Percentiles rank a stretch among this genome's conserved stretches.
These are phyloP conservation scores for Acacia pycnantha DNA, from an alignment of 331 rosid genomes.

Conservation along the genomic window DNA sequence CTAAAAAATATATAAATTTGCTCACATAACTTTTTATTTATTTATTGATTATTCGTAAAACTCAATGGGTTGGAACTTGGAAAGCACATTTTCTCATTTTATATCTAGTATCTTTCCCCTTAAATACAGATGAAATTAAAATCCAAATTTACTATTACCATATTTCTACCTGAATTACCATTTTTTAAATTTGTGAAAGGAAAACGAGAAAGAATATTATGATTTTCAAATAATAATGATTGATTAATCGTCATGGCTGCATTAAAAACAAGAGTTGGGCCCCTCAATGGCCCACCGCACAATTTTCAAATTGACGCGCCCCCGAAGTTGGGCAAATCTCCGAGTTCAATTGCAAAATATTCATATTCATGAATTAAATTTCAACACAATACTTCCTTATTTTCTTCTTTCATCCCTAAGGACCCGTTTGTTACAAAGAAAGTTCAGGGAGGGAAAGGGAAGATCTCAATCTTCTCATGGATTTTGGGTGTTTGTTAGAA, in stretches of 20 bases:
- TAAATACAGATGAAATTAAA: not conserved
- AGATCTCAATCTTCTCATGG: too few relatives aligned
- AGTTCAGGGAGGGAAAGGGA: too few relatives aligned
- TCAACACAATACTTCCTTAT: too few relatives aligned
- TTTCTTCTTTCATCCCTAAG: too few relatives aligned
- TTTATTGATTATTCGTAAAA: not conserved
- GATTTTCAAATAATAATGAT: not conserved
- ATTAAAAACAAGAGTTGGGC: not conserved
- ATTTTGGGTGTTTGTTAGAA: too few relatives aligned
- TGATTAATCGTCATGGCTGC: not conserved
- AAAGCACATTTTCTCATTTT: not conserved
- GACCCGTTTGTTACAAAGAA: too few relatives aligned
- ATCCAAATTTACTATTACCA: not conserved
- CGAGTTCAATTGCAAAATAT: too few relatives aligned
- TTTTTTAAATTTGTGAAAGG: not conserved
- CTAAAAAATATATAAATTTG: too few relatives aligned
- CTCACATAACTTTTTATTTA: too few relatives aligned
- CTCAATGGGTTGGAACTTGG: not conserved
- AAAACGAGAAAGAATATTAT: not conserved
- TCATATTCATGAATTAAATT: too few relatives aligned
- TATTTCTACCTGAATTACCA: not conserved
- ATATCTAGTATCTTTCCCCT: not conserved
- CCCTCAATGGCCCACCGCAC: not conserved
- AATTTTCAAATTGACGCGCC: conserved; percentile 26
- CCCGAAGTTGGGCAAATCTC: not conserved